Percentiles rank a stretch among this genome's conserved stretches.
Evolutionary conservation across 192 early-diverging fungal species (phyloP).

Genomic region (Podochytrium sp.): DNA sequence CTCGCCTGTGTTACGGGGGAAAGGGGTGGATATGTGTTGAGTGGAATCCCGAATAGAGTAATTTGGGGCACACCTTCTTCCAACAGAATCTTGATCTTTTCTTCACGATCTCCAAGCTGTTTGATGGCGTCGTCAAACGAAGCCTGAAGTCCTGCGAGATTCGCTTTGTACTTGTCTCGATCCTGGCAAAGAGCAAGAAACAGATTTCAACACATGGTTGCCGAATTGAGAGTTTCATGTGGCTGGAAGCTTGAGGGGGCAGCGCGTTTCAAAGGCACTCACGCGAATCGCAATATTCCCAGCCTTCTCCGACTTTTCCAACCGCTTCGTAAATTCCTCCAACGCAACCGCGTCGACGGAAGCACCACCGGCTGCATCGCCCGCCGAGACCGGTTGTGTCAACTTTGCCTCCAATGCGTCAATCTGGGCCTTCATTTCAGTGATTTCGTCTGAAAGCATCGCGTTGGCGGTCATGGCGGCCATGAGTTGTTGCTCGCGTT

Average conservation of each 20-base stretch:
- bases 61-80: conserved; percentile 43
- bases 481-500: conserved; percentile 48
- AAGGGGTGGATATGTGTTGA: neutral
- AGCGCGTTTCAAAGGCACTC: neutral
- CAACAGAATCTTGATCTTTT: conserved; percentile 38
- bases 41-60: neutral
- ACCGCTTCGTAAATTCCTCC: conserved; percentile 25
- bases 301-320: conserved; percentile 27
- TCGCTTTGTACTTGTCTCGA: conserved; percentile 13
- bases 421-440: conserved; percentile 9
- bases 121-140: conserved; percentile 33
- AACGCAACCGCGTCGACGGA: neutral
- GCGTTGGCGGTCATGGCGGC: conserved; percentile 43
- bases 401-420: neutral
- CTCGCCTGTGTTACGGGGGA: conserved; percentile 59
- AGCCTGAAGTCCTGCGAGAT: conserved; percentile 9
- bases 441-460: conserved; percentile 33
- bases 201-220: neutral
- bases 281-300: conserved; percentile 20
- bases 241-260: neutral
- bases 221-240: neutral
- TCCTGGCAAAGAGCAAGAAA: conserved; percentile 6
- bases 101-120: conserved; percentile 41
- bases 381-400: neutral
- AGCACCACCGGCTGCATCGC: neutral